phyloP scores from a whole-genome alignment of 352 stramenopile species.

The Globisporangium okanoganense region DNA sequence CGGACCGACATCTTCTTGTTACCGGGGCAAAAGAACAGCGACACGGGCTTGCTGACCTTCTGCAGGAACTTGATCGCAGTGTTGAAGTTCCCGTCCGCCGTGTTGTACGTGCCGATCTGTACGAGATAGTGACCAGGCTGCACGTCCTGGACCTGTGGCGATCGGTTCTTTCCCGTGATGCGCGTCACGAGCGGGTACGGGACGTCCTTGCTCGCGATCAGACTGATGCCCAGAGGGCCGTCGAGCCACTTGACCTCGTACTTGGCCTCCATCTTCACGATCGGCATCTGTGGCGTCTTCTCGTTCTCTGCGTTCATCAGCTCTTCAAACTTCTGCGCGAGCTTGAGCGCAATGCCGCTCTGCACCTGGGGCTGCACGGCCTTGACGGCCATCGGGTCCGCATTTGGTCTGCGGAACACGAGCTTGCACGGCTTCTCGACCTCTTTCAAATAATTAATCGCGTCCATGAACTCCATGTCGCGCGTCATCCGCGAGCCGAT shows the following conservation, averaged over 20 bases:
- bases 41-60: conserved; percentile 83
- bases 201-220: conserved; percentile 86
- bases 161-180: conserved; percentile 87
- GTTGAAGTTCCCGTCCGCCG: conserved; percentile 83
- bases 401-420: conserved; percentile 63
- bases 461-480: conserved; percentile 83
- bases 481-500: conserved; percentile 65
- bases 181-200: conserved; percentile 83
- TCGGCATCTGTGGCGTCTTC: conserved; percentile 54
- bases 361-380: conserved; percentile 68
- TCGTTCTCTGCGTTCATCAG: conserved; percentile 65
- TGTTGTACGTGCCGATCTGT: conserved; percentile 84
- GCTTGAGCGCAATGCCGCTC: conserved; percentile 63
- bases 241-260: conserved; percentile 89
- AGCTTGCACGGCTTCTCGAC: conserved; percentile 72
- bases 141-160: conserved; percentile 82
- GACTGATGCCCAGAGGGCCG: conserved; percentile 78
- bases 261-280: conserved; percentile 77
- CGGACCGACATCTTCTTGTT: conserved; percentile 77
- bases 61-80: conserved; percentile 88
- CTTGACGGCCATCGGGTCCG: conserved; percentile 77
- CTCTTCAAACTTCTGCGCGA: conserved; percentile 77
- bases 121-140: conserved; percentile 85
- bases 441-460: conserved; percentile 82
- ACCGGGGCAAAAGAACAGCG: conserved; percentile 78